Base-by-base conservation (phyloP, 805 yeast genomes). In the Candida arabinofermentans region DNA sequence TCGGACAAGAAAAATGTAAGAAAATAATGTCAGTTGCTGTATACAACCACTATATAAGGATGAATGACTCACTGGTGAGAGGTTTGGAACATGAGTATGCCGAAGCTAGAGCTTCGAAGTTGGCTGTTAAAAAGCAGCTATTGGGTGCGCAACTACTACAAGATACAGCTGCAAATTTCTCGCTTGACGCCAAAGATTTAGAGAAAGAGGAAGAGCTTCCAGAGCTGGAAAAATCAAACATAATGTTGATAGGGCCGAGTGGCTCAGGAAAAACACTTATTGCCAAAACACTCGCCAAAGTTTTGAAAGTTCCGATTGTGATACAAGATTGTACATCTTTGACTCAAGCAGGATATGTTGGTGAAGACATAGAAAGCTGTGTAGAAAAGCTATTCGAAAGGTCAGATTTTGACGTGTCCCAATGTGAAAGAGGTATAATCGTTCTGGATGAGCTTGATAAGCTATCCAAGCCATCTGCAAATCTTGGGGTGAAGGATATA, bases 341-440 rank as follows among this genome's bases (percentile, higher is more conserved):
- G 43, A 78, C 84, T 0, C 83, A 78, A 51, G 81, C 83, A 0
- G 84, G 84, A 6, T 78, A 79, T 50, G 76, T 79, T 34, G 84
- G 84, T 19, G 83, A 78, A 44, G 83, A 79, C 57, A 79, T 76
- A 14, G 83, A 79, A 46, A 62, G 71, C 24, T 77, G 83, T 48
- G 67, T 78, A 19, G 77, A 75, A 53, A 66, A 79, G 42, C 59
- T 78, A 17, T 56, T 77, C 37, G 71, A 70, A 2, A 70, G 64
- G 46, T 70, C 82, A 3, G 72, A 71, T 33, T 74, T 69, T 48
- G 77, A 77, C 49, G 73, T 75, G 19, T 72, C 69, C 8, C 66
- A 66, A 40, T 72, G 79, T 23, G 79, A 78, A 49, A 67, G 69
- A 42, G 85, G 85, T 4, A 76, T 77, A 23, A 68, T 79, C 37